A percentile compares a stretch with the other conserved stretches of the same genome.
Conservation (phyloP, 495 filamentous ascomycete genomes). For the Hamigera avellanea region DNA sequence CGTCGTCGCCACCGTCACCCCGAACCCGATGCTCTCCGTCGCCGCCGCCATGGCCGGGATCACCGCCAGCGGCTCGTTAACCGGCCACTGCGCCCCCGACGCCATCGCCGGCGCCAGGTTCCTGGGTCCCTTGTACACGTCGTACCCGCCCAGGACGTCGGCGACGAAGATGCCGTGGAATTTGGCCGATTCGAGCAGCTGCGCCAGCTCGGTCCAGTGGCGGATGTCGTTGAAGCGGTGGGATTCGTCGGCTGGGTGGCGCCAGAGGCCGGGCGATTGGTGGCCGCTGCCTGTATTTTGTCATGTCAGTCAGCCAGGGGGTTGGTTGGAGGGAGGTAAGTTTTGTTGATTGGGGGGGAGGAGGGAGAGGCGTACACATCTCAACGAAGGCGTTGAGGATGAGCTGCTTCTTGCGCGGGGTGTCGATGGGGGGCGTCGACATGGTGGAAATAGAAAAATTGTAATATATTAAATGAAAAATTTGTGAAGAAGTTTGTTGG, state of each 20-base stretch:
- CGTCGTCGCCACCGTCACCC: conserved; percentile 59
- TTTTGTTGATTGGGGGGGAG: neutral
- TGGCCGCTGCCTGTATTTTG: conserved; percentile 34
- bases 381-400: conserved; percentile 52
- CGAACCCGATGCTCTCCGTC: conserved; percentile 54
- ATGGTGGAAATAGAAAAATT: conserved; percentile 1
- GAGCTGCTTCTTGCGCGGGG: conserved; percentile 30
- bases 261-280: conserved; percentile 42
- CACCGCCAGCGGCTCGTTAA: conserved; percentile 39
- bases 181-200: conserved; percentile 36
- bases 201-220: conserved; percentile 38
- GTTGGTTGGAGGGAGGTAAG: too few relatives aligned
- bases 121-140: conserved; percentile 49
- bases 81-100: conserved; percentile 57
- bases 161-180: conserved; percentile 50
- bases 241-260: conserved; percentile 41
- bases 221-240: conserved; percentile 41
- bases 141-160: conserved; percentile 47
- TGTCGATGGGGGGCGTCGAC: conserved; percentile 1
- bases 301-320: conserved; percentile 3
- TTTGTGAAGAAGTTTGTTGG: neutral
- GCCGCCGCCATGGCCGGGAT: conserved; percentile 35
- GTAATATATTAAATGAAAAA: neutral
- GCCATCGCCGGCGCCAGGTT: conserved; percentile 46
- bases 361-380: conserved; percentile 25